phyloP scores from a whole-genome alignment of 495 filamentous ascomycete genomes.

The Xylaria palmicola region DNA sequence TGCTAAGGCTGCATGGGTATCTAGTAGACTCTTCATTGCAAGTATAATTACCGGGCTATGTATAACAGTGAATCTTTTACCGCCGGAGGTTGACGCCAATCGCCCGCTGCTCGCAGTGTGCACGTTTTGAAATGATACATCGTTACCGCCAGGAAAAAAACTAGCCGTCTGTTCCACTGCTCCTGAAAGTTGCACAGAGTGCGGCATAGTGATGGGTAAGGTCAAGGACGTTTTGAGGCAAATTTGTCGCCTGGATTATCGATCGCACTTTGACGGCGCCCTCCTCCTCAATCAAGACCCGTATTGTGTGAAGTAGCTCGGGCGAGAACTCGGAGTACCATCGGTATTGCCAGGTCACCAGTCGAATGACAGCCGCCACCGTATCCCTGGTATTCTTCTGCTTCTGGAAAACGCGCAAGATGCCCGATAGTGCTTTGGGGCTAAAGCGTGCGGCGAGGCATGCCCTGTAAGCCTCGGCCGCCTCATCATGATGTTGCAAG shows the following conservation, averaged over 20 bases:
- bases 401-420: slow-evolving; percentile 73
- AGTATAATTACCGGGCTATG: slow-evolving; percentile 5
- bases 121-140: not conserved
- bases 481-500: slow-evolving; percentile 84
- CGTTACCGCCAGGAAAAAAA: not conserved
- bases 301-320: slow-evolving; percentile 76
- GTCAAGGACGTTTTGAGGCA: slow-evolving; percentile 89
- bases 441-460: slow-evolving; percentile 83
- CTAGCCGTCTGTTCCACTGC: slow-evolving; percentile 87
- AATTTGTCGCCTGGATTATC: slow-evolving; percentile 91
- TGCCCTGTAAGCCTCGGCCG: slow-evolving; percentile 84
- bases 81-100: not conserved
- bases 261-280: slow-evolving; percentile 96
- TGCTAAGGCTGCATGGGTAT: slow-evolving; percentile 3
- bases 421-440: slow-evolving; percentile 82
- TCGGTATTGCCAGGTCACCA: slow-evolving; percentile 97
- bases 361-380: slow-evolving; percentile 74
- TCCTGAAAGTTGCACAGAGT: slow-evolving; percentile 89
- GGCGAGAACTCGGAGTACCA: slow-evolving; percentile 99
- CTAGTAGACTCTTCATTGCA: not conserved
- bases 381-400: slow-evolving; percentile 70
- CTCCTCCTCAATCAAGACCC: slow-evolving; percentile 94
- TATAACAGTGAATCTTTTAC: not conserved
- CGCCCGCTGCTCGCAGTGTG: not conserved
- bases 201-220: slow-evolving; percentile 95